Evolutionary conservation across 306 rosid genomes (phyloP), one percentile per base, ranked within the genome.

Genomic region (Inga oerstediana): DNA sequence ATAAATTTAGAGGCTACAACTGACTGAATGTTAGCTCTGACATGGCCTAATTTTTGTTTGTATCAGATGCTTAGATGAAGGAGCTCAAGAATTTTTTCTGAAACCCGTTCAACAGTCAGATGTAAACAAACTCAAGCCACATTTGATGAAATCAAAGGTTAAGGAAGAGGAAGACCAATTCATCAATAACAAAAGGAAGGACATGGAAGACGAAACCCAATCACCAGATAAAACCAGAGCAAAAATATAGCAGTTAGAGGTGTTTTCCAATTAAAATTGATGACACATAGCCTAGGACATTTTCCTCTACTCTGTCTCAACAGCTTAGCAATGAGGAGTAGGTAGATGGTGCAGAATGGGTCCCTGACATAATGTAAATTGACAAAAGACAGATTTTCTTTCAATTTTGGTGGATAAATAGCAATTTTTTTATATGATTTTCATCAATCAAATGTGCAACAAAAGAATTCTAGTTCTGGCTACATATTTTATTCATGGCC

Each of bases 61-160:
- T 8, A 81, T 74, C 90, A 92, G 98, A 89, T 94, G 98, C 88
- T 79, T 94, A 82, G 96, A 92, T 85, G 97, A 92, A 79, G 98
- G 98, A 66, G 97, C 98, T 80, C 91, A 92, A 84, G 97, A 92
- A 68, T 94, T 94, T 73, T 84, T 94, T 74, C 73, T 92, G 82
- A 94, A 94, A 78, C 98, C 96, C 83, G 96, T 94, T 80, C 92
- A 90, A 58, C 85, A 89, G 82, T 83, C 94, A 32, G 97, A 94
- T 87, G 92, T 94, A 34, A 87, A 83, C 82, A 94, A 91, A 85
- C 94, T 94, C 41, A 92, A 81, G 81, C 98, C 98, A 22, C 92
- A 88, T 89, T 74, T 94, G 76, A 32, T 90, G 86, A 94, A 86
- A 86, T 82, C 90, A 56, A 87, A 61, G 85, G 73, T 77, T 5